phyloP scores from a whole-genome alignment of 169 alveolate species.

The Eimeria sp. region DNA sequence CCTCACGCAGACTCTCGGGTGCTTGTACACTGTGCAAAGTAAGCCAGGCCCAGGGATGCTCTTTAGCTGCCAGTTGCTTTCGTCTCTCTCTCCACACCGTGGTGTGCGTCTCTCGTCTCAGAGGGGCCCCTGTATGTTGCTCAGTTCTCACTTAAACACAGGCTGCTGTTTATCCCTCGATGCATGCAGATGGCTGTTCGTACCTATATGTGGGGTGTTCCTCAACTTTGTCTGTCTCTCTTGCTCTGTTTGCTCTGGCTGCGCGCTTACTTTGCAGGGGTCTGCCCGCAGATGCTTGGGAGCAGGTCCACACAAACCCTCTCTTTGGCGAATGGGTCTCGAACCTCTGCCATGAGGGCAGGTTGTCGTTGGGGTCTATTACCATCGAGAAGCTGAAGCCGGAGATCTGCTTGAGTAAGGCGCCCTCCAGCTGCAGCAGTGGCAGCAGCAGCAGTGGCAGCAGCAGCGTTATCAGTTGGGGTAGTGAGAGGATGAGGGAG shows the following conservation, averaged over 20 bases:
- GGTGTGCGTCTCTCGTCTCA: background rate
- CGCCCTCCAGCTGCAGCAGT: background rate
- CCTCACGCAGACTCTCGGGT: slow-evolving; percentile 19
- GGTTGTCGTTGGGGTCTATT: slow-evolving; percentile 9
- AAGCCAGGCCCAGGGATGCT: background rate
- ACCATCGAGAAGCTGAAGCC: slow-evolving; percentile 60
- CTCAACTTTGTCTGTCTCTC: background rate
- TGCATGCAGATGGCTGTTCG: background rate
- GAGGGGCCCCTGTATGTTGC: background rate
- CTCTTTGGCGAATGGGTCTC: slow-evolving; percentile 56
- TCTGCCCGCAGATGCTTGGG: slow-evolving; percentile 67
- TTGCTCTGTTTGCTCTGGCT: background rate
- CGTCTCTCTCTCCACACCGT: background rate
- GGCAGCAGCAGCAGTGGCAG: background rate
- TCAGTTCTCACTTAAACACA: background rate
- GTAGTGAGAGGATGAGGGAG: background rate
- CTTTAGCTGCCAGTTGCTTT: background rate
- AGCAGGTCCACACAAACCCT: slow-evolving; percentile 41
- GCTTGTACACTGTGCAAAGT: slow-evolving; percentile 23
- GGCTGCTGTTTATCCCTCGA: background rate
- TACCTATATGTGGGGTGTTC: background rate
- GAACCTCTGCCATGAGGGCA: slow-evolving; percentile 50
- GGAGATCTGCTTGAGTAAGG: slow-evolving; percentile 50
- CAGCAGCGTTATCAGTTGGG: background rate
- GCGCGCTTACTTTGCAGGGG: slow-evolving; percentile 1